Evolutionary conservation across 164 flowering plant genomes (phyloP).

Genomic region (Berberis vulgaris): DNA sequence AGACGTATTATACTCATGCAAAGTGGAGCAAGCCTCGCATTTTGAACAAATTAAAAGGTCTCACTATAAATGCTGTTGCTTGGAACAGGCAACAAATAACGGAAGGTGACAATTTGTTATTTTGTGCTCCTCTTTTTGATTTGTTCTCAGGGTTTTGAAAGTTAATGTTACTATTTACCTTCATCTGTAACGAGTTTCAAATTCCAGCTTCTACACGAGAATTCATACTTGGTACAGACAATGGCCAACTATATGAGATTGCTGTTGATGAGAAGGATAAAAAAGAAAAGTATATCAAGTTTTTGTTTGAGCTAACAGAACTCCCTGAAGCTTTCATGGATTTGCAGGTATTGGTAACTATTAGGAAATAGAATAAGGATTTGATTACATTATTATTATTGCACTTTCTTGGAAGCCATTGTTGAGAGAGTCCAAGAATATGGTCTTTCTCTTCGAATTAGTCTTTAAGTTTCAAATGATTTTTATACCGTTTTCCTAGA

Average conservation of each 20-base stretch:
- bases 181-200: neutral
- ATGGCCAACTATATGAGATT: slow-evolving; percentile 87
- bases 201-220: slow-evolving; percentile 81
- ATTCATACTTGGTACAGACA: slow-evolving; percentile 79
- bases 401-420: neutral
- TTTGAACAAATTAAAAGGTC: slow-evolving; percentile 67
- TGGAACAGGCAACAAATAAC: slow-evolving; percentile 95
- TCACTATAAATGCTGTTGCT: slow-evolving; percentile 81
- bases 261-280: slow-evolving; percentile 95
- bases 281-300: slow-evolving; percentile 82
- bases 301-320: slow-evolving; percentile 66
- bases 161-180: neutral
- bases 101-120: slow-evolving; percentile 48
- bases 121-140: neutral
- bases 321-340: slow-evolving; percentile 94
- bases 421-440: no score
- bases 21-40: slow-evolving; percentile 91
- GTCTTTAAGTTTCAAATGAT: no score
- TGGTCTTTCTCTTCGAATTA: no score
- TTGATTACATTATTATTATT: neutral
- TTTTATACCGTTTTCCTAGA: neutral
- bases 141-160: neutral
- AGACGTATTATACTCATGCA: slow-evolving; percentile 86
- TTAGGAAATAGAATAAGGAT: no score
- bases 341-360: slow-evolving; percentile 51